A percentile compares a stretch with the other conserved stretches of the same genome.
phyloP scores from a whole-genome alignment of 2,329 filamentous ascomycete species.

The Whalleya microplaca region DNA sequence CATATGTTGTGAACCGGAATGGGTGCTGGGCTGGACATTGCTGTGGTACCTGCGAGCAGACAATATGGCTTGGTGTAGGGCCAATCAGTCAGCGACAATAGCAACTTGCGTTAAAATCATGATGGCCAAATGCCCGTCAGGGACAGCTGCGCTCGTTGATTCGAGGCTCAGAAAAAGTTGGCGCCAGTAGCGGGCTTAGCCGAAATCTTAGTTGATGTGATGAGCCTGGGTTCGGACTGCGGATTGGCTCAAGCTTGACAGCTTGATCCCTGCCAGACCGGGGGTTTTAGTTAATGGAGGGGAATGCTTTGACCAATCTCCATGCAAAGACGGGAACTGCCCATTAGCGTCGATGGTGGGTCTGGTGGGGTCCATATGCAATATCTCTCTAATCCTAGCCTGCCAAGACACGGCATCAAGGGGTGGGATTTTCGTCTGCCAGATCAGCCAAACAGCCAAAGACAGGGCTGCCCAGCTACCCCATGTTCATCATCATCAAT shows the following conservation, averaged over 20 bases:
- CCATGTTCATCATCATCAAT: conserved; percentile 20
- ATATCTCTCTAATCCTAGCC: conserved; percentile 31
- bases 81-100: conserved; percentile 17
- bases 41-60: not conserved
- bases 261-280: conserved; percentile 28
- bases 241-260: conserved; percentile 34
- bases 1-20: not conserved
- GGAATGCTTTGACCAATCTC: conserved; percentile 33
- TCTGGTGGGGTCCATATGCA: conserved; percentile 11
- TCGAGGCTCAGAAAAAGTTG: conserved; percentile 28
- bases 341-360: conserved; percentile 31
- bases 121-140: not conserved
- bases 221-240: conserved; percentile 22
- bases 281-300: conserved; percentile 27
- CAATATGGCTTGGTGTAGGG: conserved; percentile 1
- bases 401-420: conserved; percentile 32
- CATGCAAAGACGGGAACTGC: conserved; percentile 34
- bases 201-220: conserved; percentile 37
- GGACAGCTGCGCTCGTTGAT: conserved; percentile 23
- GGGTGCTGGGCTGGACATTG: not conserved
- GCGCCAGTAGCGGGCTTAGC: conserved; percentile 33
- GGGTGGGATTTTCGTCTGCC: conserved; percentile 15
- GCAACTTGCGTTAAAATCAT: not conserved
- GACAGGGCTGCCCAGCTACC: conserved; percentile 15
- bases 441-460: conserved; percentile 20